Evolutionary conservation across 1,284 basidiomycete species (phyloP).

Genomic region (Peniophora sp.): DNA sequence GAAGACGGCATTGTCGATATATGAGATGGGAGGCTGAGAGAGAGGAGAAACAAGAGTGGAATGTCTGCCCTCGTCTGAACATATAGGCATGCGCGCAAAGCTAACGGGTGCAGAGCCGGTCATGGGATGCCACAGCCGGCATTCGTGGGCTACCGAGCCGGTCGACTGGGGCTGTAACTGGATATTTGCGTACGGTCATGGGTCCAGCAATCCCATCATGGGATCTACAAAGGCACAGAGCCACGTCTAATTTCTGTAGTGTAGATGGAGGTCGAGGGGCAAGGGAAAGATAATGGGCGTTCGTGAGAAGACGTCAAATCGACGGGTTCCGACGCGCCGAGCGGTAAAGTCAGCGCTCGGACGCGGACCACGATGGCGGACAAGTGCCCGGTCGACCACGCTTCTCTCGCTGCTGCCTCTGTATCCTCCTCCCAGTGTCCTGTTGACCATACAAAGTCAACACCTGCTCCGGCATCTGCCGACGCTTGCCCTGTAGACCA

Average conservation of each 20-base stretch:
- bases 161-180: background rate
- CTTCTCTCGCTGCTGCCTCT: slow-evolving; percentile 13
- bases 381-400: slow-evolving; percentile 57
- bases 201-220: too few relatives aligned
- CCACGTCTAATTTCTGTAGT: too few relatives aligned
- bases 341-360: too few relatives aligned
- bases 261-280: too few relatives aligned
- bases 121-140: background rate
- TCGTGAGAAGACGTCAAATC: too few relatives aligned
- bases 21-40: slow-evolving; percentile 4
- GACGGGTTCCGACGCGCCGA: too few relatives aligned
- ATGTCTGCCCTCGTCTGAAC: background rate
- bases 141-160: background rate
- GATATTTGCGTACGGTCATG: too few relatives aligned
- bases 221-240: too few relatives aligned
- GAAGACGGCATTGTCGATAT: slow-evolving; percentile 43
- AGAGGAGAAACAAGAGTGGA: background rate
- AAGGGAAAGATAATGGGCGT: too few relatives aligned
- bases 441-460: slow-evolving; percentile 41
- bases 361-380: slow-evolving; percentile 24
- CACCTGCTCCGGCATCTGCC: background rate
- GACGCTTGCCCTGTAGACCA: slow-evolving; percentile 36
- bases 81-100: background rate
- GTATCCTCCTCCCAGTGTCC: slow-evolving; percentile 27
- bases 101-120: background rate